phyloP scores from a whole-genome alignment of 306 rosid species.

The Castanea crenata region DNA sequence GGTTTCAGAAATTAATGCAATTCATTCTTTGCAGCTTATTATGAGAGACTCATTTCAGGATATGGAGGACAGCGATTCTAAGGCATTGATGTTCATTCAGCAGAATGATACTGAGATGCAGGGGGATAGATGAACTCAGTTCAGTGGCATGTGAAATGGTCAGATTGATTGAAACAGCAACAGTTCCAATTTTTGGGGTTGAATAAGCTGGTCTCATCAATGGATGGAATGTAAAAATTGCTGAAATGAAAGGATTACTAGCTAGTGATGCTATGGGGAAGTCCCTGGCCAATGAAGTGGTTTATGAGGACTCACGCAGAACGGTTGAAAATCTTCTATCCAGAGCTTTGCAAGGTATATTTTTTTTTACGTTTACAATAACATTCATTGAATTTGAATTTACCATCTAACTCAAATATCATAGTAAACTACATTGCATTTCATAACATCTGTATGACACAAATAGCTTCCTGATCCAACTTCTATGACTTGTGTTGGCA shows the following conservation, averaged over 20 bases:
- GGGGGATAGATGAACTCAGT: no score
- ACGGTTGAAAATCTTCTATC: slow-evolving; percentile 36
- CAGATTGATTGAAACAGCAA: no score
- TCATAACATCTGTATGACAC: background rate
- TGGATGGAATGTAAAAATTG: background rate
- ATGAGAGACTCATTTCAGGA: no score
- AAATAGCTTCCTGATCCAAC: background rate
- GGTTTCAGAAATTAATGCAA: no score
- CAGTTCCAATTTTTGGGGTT: no score
- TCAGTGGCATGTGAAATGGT: no score
- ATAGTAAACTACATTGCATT: background rate
- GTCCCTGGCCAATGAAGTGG: slow-evolving; percentile 60
- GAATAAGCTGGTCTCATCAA: no score
- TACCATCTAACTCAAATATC: slow-evolving; percentile 13
- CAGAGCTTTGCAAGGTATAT: slow-evolving; percentile 66
- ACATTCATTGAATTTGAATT: background rate
- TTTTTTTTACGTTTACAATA: background rate
- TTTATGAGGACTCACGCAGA: slow-evolving; percentile 52
- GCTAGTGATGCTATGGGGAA: slow-evolving; percentile 60
- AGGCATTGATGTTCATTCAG: no score
- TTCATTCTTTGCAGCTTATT: no score
- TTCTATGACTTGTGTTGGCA: slow-evolving; percentile 5
- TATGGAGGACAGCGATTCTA: no score
- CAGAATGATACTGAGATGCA: no score
- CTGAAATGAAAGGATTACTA: slow-evolving; percentile 61